Base-by-base conservation (phyloP, 352 stramenopile species). In the Phytophthora capsici region DNA sequence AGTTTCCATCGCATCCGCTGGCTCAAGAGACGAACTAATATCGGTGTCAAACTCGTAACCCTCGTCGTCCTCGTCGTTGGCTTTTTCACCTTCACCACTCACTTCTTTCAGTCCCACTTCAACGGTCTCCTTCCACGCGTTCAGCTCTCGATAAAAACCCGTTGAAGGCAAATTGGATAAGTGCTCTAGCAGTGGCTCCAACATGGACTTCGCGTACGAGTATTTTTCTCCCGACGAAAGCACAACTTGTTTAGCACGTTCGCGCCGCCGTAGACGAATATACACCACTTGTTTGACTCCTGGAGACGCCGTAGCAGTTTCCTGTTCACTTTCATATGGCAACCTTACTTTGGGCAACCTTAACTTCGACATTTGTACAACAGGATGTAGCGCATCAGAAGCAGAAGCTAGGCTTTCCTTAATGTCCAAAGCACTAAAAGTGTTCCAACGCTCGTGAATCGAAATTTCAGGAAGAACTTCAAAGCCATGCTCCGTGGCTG, bases 181-280 rank as follows among this genome's bases (percentile, higher is more conserved):
- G 43, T 67, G 59, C 6, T 61, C 30, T 0, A 62, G 44, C 10
- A 67, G 50, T 25, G 59, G 43, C 13, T 67, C 43, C 0, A 67
- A 0, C 44, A 61, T 57, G 6, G 50, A 9, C 10, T 67, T 66
- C 22, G 49, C 41, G 13, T 55, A 60, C 1, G 20, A 43, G 30
- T 62, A 61, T 1, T 57, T 67, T 10, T 61, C 59, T 0, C 23
- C 32, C 20, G 43, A 62, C 32, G 50, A 57, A 10, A 57, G 26
- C 2, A 67, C 50, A 20, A 62, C 44, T 13, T 57, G 12, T 19
- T 53, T 58, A 12, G 57, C 37, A 17, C 57, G 48, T 16, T 65
- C 47, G 5, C 57, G 43, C 7, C 47, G 37, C 8, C 20, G 40
- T 8, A 65, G 57, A 41, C 30, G 47, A 32, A 58, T 22, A 36